These are phyloP conservation scores for Verticillium nubilum DNA, from an alignment of 2,329 filamentous ascomycete species.

Conservation along the genomic window DNA sequence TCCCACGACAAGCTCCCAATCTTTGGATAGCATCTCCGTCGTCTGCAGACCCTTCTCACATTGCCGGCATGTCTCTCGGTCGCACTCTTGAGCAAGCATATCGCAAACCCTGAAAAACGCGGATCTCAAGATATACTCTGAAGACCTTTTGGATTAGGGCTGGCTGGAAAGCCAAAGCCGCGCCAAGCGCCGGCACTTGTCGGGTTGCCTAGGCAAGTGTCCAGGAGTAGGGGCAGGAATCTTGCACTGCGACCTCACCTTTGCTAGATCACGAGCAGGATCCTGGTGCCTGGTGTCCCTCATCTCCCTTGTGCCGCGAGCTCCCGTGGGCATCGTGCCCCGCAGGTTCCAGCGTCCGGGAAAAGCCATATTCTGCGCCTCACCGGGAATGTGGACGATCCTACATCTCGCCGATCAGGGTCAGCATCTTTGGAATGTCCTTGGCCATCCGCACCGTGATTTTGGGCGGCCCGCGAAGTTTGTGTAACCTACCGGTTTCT, in stretches of 20 bases:
- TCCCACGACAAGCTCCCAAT: neutral
- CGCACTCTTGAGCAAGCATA: neutral
- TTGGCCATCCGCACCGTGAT: neutral
- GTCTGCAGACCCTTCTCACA: neutral
- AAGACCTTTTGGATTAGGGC: neutral
- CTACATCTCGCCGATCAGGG: neutral
- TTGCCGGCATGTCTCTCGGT: conserved; percentile 2
- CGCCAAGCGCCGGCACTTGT: neutral
- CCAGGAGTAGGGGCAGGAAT: neutral
- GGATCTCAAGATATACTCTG: neutral
- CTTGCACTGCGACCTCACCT: neutral
- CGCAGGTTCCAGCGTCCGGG: neutral
- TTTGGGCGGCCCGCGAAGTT: neutral
- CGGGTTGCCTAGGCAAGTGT: neutral
- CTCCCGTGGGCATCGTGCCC: neutral
- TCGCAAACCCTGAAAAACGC: neutral
- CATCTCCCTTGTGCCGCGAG: neutral
- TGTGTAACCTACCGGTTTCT: neutral
- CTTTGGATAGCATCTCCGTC: neutral
- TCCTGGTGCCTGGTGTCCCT: neutral
- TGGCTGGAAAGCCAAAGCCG: neutral
- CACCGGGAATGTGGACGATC: neutral
- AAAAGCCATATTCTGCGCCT: neutral
- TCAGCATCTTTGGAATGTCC: neutral
- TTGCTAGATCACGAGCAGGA: too few species aligned